These are phyloP conservation scores for Gigaspora rosea DNA, from an alignment of 192 early-diverging fungal species.

Conservation along the genomic window DNA sequence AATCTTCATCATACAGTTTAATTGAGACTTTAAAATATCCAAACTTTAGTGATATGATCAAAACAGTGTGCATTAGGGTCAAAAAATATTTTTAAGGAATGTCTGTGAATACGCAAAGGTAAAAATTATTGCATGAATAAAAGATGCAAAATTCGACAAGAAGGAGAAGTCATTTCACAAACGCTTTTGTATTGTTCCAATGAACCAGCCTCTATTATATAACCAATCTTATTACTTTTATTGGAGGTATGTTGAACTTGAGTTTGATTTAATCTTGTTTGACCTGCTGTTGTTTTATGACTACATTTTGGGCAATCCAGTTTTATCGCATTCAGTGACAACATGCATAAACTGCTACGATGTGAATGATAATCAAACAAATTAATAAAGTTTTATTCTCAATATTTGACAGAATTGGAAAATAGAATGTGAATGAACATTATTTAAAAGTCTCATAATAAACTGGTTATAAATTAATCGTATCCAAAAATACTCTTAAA, in stretches of 20 bases:
- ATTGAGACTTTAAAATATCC: conserved; percentile 15
- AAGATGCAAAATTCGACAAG: conserved; percentile 18
- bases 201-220: not conserved
- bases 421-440: not conserved
- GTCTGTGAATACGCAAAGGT: not conserved
- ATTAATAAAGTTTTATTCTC: conserved; percentile 9
- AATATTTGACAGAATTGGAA: not conserved
- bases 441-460: not conserved
- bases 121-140: conserved; percentile 22
- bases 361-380: conserved; percentile 17
- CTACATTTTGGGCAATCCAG: not conserved
- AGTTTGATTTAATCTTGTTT: not conserved
- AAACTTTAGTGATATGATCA: conserved; percentile 27
- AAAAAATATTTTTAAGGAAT: not conserved
- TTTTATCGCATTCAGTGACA: not conserved
- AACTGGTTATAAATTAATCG: no score
- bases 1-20: conserved; percentile 21
- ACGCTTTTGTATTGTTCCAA: not conserved
- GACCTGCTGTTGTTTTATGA: not conserved
- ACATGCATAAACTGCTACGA: conserved; percentile 11
- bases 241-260: not conserved
- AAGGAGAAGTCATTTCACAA: conserved; percentile 1
- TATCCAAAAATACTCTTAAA: no score
- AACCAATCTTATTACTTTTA: not conserved
- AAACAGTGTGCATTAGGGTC: conserved; percentile 2